Conservation (phyloP, 2,329 filamentous ascomycete genomes). For the Scorias spongiosa region DNA sequence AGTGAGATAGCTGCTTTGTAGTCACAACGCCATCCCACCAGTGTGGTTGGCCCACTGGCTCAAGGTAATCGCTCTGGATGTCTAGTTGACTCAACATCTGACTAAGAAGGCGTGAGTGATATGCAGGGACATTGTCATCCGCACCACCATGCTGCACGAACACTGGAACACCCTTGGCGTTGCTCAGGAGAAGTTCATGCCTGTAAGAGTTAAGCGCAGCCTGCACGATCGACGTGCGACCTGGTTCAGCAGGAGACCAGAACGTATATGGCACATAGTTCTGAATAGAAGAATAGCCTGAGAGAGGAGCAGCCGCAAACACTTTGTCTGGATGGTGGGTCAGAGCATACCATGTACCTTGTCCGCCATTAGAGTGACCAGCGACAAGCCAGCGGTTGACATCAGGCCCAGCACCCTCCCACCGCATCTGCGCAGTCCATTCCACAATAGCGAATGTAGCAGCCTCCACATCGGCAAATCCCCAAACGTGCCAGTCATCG, state of each 20-base stretch:
- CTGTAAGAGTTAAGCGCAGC: constrained; percentile 36
- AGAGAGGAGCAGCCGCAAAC: constrained; percentile 41
- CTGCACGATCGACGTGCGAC: constrained; percentile 31
- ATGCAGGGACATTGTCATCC: constrained; percentile 45
- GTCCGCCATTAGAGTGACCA: constrained; percentile 47
- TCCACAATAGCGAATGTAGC: constrained; percentile 32
- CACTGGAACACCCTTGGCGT: constrained; percentile 37
- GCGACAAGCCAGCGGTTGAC: constrained; percentile 35
- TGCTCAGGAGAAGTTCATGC: constrained; percentile 39
- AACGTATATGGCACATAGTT: constrained; percentile 43
- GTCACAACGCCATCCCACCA: constrained; percentile 43
- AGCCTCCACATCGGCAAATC: constrained; percentile 39
- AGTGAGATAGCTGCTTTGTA: constrained; percentile 31
- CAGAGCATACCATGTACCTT: constrained; percentile 42
- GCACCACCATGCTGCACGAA: constrained; percentile 40
- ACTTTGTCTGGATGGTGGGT: constrained; percentile 42
- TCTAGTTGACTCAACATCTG: constrained; percentile 31
- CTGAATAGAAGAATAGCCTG: constrained; percentile 44
- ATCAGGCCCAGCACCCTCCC: constrained; percentile 33
- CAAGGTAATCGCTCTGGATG: constrained; percentile 31
- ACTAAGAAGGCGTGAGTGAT: constrained; percentile 40
- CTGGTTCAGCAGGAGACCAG: constrained; percentile 40
- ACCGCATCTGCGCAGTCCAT: constrained; percentile 35
- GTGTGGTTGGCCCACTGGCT: constrained; percentile 34
- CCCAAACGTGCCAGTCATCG: constrained; percentile 48